Base-by-base conservation (phyloP, 495 filamentous ascomycete species). In the Xylaria scruposa region DNA sequence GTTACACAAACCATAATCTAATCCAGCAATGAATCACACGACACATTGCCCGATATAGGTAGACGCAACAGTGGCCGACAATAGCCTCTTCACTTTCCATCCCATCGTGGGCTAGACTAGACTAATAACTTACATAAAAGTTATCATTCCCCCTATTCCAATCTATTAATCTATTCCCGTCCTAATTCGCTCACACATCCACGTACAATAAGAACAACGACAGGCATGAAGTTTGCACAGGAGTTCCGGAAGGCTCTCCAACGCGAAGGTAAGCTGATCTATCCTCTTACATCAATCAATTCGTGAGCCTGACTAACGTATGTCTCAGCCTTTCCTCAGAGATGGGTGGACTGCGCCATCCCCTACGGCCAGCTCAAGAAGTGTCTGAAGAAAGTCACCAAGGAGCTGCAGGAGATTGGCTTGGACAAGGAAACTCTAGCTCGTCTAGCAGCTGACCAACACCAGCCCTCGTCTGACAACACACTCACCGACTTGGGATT, bases 331-430 rank as follows among this genome's bases (percentile, higher is more conserved):
- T 90, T 87, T 77, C 91, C 91, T 0, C 81, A 83, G 46, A 86
- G 89, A 75, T 93, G 92, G 91, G 85, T 91, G 6, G 85, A 90
- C 19, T 87, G 85, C 54, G 91, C 91, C 21, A 91, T 94, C 69
- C 90, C 89, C 60, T 94, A 94, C 78, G 83, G 87, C 44, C 86
- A 91, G 74, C 88, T 94, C 67, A 94, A 94, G 78, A 94, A 93
- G 79, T 88, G 91, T 78, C 87, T 94, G 75, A 91, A 90, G 73
- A 89, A 88, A 77, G 87, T 94, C 38, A 75, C 88, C 64, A 77
- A 81, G 53, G 91, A 93, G 79, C 84, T 93, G 9, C 75, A 81
- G 17, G 81, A 81, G 19, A 78, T 92, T 10, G 92, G 92, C 13
- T 85, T 93, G 58, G 86, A 89, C 62, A 83, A 84, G 4, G 82